These are phyloP conservation scores for Auricularia heimuer DNA, from an alignment of 768 basidiomycete genomes.

Conservation along the genomic window DNA sequence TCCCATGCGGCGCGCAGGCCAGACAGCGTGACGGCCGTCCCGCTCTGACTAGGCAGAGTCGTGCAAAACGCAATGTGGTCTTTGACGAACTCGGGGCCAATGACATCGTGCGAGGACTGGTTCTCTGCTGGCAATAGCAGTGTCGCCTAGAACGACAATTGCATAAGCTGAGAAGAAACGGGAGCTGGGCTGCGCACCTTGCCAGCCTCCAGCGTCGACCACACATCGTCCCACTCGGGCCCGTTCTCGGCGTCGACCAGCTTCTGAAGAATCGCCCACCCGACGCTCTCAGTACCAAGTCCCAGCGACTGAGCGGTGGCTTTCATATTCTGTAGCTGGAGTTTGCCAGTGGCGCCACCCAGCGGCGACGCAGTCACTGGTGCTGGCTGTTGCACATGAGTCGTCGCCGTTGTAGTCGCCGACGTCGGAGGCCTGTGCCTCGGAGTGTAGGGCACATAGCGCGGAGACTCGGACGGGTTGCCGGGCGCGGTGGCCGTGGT, in stretches of 20 bases:
- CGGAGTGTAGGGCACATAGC: constrained; percentile 73
- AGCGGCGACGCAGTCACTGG: constrained; percentile 36
- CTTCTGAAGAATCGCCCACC: constrained; percentile 72
- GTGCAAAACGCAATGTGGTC: constrained; percentile 72
- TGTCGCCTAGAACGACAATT: constrained; percentile 44
- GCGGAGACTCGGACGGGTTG: constrained; percentile 23
- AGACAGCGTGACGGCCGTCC: constrained; percentile 65
- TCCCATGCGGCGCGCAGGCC: constrained; percentile 67
- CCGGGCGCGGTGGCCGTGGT: constrained; percentile 21
- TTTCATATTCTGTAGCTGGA: constrained; percentile 66
- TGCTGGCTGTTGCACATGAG: constrained; percentile 10
- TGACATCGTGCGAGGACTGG: constrained; percentile 37
- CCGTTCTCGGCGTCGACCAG: constrained; percentile 38
- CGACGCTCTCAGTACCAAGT: constrained; percentile 51
- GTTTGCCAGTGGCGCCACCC: constrained; percentile 54
- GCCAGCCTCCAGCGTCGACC: constrained; percentile 49
- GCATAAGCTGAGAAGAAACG: not conserved
- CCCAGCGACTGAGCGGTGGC: constrained; percentile 61
- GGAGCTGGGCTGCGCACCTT: constrained; percentile 40
- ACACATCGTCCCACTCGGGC: constrained; percentile 61
- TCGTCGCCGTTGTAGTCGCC: constrained; percentile 34
- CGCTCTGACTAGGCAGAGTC: constrained; percentile 27
- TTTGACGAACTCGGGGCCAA: constrained; percentile 66
- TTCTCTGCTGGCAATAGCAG: constrained; percentile 69
- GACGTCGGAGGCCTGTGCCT: constrained; percentile 50